Base-by-base conservation (phyloP, 345 rosid genomes). In the Lumnitzera racemosa region DNA sequence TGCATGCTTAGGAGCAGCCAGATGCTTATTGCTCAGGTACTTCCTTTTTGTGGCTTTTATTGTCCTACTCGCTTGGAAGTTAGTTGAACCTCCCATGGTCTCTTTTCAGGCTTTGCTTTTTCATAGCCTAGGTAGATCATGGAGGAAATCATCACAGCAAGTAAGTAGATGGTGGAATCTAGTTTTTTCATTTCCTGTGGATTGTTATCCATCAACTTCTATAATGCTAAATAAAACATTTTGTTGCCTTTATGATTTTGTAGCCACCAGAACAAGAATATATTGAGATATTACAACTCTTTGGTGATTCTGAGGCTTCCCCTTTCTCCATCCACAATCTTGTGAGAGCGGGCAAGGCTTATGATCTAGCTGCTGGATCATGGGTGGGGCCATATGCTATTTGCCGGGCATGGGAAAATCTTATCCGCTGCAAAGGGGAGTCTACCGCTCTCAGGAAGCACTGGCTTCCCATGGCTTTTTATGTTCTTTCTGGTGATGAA, bases 1-100 rank as follows among this genome's bases (percentile, higher is more conserved):
- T 94, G 99, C 83, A 94, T 94, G 99, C 77, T 90, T 53, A 82
- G 99, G 57, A 90, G 99, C 73, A 81, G 99, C 75, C 99, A 94
- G 79, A 94, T 94, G 99, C 91, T 94, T 56, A 72, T 87, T 50
- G 96, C 96, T 66, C 99, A 94, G 94, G 96, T 81, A 56, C 56
- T 56, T 62, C 47, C 31, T 49, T 3, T 61, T 67, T 52, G 13
- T 52, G 10, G 25, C 20, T 16, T 25, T 11, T 16, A 23, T 25
- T 2, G 16, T 24, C 12, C 24, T 10, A 52, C 25, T 16, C 4
- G 3, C 55, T 11, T 52, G 55, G 4, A 16, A 11, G 12, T 52
- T 52, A 52, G 11, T 52, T 46, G 0, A 50, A n/a, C 25, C 50
- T 24, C 50, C 23, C 27, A 24, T 63, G 47, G 55, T 63, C 15